Evolutionary conservation across 495 filamentous ascomycete species (phyloP), one percentile per base, ranked within the genome.

Genomic region (Hyaloscypha finlandica): DNA sequence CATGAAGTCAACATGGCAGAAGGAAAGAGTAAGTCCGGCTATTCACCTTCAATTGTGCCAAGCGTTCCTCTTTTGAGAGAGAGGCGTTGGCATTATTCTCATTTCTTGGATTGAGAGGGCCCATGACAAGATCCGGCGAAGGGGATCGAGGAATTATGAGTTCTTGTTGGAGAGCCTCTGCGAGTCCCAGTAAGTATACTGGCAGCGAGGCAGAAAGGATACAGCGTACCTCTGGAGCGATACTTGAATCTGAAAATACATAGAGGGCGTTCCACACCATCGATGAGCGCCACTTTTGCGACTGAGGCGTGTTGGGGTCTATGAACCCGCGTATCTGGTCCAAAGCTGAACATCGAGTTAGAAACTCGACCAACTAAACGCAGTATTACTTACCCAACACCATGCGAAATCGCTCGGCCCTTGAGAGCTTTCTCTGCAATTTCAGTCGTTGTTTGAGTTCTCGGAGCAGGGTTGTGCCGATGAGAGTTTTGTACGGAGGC

Each of bases 361-460:
- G 35, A 8, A 37, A 37, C 25, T 6, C 35, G 35, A 1, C 12
- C 35, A 37, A 37, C 35, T 12, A 11, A 48, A 1, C 4, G 16
- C 16, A 12, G 42, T 14, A 11, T 48, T 14, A 59, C 68, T 65
- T 65, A 78, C 74, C 54, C 54, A 6, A 73, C 71, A 3, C 74
- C 73, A 60, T 78, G 76, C 16, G 77, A 79, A 14, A 78, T 62
- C 4, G 73, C 72, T 64, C 69, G 64, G 6, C 77, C 76, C 32
- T 77, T 78, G 0, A 79, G 63, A 8, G 76, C 71, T 57, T 78
- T 77, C 52, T 79, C 76, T 1, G 76, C 62, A 11, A 78, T 61
- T 53, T 77, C 74, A 4, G 61, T 53, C 8, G 25, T 25, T 25
- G 25, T 25, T 25, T 25, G 25, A 25, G 25, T 25, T 25, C 25